A percentile compares a stretch with the other conserved stretches of the same genome.
Evolutionary conservation across 1,284 basidiomycete species (phyloP).

Genomic region (Tilletia walkeri): DNA sequence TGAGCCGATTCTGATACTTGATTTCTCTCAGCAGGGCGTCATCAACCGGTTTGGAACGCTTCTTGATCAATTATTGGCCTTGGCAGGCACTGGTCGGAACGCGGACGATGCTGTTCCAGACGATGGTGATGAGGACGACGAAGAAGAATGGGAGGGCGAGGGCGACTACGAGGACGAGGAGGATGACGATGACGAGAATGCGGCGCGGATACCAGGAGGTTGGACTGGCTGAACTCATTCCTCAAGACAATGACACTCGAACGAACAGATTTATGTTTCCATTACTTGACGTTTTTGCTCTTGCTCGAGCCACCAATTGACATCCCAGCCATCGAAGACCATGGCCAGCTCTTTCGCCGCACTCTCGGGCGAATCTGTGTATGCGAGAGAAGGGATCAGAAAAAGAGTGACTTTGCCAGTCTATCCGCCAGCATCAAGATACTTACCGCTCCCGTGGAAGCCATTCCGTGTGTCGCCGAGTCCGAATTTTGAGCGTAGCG

Average conservation of each 20-base stretch:
- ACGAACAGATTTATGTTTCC: too few species aligned
- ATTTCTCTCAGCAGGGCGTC: slow-evolving; percentile 27
- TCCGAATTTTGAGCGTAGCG: slow-evolving; percentile 42
- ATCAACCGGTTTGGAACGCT: slow-evolving; percentile 39
- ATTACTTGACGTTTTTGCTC: slow-evolving; percentile 4
- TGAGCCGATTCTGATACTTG: not conserved
- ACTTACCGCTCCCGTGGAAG: slow-evolving; percentile 46
- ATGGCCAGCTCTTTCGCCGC: slow-evolving; percentile 34
- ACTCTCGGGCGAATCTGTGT: slow-evolving; percentile 27
- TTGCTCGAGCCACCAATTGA: slow-evolving; percentile 35
- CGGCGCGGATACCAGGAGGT: not conserved
- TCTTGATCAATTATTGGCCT: slow-evolving; percentile 21
- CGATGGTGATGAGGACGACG: slow-evolving; percentile 19
- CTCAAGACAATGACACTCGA: not conserved
- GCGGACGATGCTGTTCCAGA: slow-evolving; percentile 14
- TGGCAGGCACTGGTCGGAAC: slow-evolving; percentile 9
- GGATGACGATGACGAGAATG: slow-evolving; percentile 18
- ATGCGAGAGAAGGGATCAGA: not conserved
- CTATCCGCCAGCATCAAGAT: not conserved
- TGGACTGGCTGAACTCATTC: not conserved
- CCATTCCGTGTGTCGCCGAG: slow-evolving; percentile 52
- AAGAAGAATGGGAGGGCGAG: slow-evolving; percentile 20
- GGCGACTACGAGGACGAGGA: slow-evolving; percentile 22
- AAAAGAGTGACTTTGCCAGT: too few species aligned
- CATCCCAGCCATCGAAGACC: slow-evolving; percentile 44